Evolutionary conservation across 2,329 filamentous ascomycete genomes (phyloP).

Genomic region (Fusarium sp.): DNA sequence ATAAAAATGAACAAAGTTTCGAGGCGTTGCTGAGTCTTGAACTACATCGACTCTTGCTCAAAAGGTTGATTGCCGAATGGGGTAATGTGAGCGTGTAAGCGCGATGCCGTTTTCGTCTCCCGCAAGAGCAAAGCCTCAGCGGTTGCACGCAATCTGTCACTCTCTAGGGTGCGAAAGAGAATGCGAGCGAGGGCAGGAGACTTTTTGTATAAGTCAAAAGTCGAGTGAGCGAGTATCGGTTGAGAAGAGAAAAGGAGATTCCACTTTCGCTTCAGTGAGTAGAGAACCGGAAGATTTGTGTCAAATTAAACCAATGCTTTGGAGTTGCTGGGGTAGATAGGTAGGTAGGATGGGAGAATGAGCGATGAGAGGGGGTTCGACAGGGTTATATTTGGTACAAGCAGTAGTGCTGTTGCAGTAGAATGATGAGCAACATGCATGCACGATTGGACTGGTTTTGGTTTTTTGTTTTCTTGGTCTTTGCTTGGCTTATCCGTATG

Average conservation of each 20-base stretch:
- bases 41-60: constrained; percentile 32
- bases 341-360: constrained; percentile 18
- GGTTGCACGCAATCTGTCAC: constrained; percentile 19
- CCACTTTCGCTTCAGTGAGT: constrained; percentile 30
- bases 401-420: not conserved
- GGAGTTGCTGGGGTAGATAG: constrained; percentile 1
- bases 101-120: constrained; percentile 42
- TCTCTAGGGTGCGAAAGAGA: constrained; percentile 3
- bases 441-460: constrained; percentile 16
- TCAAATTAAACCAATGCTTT: constrained; percentile 40
- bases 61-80: constrained; percentile 30
- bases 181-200: not conserved
- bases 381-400: constrained; percentile 40
- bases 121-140: constrained; percentile 35
- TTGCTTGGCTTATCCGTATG: constrained; percentile 36
- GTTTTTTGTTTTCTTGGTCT: constrained; percentile 13
- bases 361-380: constrained; percentile 15
- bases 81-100: constrained; percentile 46
- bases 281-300: constrained; percentile 21
- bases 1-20: constrained; percentile 3
- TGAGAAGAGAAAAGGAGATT: constrained; percentile 28
- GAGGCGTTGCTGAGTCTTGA: constrained; percentile 28
- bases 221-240: not conserved
- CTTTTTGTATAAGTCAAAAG: constrained; percentile 17
- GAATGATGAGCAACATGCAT: constrained; percentile 36